Base-by-base conservation (phyloP, 1,139 yeast genomes). In the Debaryomyces udenii region DNA sequence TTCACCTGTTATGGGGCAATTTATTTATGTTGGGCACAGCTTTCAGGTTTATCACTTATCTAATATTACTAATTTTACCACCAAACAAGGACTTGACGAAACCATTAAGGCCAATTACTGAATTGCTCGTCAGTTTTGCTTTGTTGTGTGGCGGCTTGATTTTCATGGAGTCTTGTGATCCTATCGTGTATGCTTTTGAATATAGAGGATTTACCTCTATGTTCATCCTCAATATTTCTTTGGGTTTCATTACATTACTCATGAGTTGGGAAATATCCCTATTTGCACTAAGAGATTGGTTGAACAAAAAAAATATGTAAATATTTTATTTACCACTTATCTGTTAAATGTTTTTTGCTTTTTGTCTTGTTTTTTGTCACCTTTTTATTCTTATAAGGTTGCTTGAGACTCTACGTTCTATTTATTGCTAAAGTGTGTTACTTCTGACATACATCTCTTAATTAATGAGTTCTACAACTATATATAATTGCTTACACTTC, bases 1-100 rank as follows among this genome's bases (percentile, higher is more conserved):
- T 93, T 47, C 99, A 93, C 61, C 68, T 77, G 39, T 97, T 89
- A 66, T 93, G 99, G 99, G 99, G 99, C 4, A 75, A 76, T 44
- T 64, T 93, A 55, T 73, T 93, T 46, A 77, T 90, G 13, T 74
- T 80, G 49, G 98, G 89, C 2, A 84, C 96, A 5, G 75, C 81
- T 10, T 82, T 89, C 66, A 76, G 99, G 47, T 65, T 86, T 15
- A 43, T 80, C 24, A 86, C 97, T 0, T 86, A 86, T 56, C 39
- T 81, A 3, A 55, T 86, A 39, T 56, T 85, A 59, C 72, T 75
- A 53, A 61, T 83, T 35, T 64, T 72, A 34, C 85, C 89, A 29
- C 63, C 72, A 18, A 44, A 53, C 6, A 50, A 50, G 17, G 50
- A 49, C 13, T 56, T 69, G 40, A 67, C 81, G 3, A 76, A 81